Evolutionary conservation across 2,329 filamentous ascomycete species (phyloP), one percentile per base, ranked within the genome.

Genomic region (Zasmidium angulare): DNA sequence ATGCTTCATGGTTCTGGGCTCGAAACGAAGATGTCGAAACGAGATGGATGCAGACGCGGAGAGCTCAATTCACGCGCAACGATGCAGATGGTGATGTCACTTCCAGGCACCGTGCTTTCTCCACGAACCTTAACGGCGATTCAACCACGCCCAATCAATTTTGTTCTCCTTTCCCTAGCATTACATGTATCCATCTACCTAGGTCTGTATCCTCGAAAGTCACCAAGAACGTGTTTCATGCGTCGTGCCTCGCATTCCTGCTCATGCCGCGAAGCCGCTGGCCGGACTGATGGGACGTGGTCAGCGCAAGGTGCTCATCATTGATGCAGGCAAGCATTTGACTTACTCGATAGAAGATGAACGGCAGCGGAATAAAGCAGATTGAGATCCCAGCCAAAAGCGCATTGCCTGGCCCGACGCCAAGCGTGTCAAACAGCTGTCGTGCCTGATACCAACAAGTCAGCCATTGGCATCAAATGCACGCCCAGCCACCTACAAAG

Each of bases 311-410:
- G 14, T 43, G n/a, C n/a, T n/a, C n/a, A 14, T 14, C 36, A 9
- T 14, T 14, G 36, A 19, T 7, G 4, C 14, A 43, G n/a, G n/a
- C n/a, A 7, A 43, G 36, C 11, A 19, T 17, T 17, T 3, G 14
- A 43, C 36, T 43, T 17, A 43, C 36, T 17, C 36, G 36, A 17
- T 43, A 43, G 36, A 43, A 43, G 36, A 43, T 43, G 14, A 10
- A 43, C 4, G 74, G 72, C 49, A 77, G 74, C 0, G 75, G 75
- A n/a, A 77, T 74, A 51, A 77, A 76, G 0, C 69, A 71, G 36
- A 77, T 70, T 1, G 68, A 68, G 46, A 77, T 46, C 56, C 74
- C 74, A 0, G 67, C 75, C 6, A 76, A 56, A 46, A 68, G 51
- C 51, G 71, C 74, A 36, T 69, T 70, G 14, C 74, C 75, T 74